These are phyloP conservation scores for Mycothermus thermophilus DNA, from an alignment of 495 filamentous ascomycete species.

Conservation along the genomic window DNA sequence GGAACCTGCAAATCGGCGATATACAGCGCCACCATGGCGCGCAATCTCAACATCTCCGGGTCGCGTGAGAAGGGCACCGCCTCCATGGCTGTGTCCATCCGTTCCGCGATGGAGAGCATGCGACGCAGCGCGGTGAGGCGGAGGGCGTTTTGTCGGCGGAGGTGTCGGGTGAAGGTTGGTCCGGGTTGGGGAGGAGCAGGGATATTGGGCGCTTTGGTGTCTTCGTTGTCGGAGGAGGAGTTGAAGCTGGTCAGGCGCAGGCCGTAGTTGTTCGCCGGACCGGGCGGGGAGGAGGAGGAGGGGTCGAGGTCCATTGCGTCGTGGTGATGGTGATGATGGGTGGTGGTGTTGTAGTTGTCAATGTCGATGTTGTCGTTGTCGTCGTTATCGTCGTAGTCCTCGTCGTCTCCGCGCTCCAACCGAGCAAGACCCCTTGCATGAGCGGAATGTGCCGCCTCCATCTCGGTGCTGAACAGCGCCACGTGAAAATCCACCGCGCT, in stretches of 20 bases:
- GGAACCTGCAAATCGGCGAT: conserved; percentile 43
- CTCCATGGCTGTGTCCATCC: conserved; percentile 50
- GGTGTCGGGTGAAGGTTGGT: background rate
- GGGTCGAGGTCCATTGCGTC: no score
- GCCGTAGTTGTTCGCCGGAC: background rate
- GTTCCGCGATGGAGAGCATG: conserved; percentile 38
- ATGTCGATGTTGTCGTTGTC: conserved; percentile 4
- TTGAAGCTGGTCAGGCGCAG: background rate
- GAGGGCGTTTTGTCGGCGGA: background rate
- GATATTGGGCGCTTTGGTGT: background rate
- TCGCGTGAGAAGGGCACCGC: conserved; percentile 51
- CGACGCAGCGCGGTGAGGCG: conserved; percentile 10
- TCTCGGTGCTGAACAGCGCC: conserved; percentile 27
- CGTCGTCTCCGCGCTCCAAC: conserved; percentile 1
- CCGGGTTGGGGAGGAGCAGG: background rate
- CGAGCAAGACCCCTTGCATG: conserved; percentile 8
- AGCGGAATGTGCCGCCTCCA: conserved; percentile 23
- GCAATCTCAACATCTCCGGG: conserved; percentile 42
- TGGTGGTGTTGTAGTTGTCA: no score
- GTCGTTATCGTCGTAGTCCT: conserved; percentile 1
- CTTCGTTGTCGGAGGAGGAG: background rate
- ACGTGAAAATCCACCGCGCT: conserved; percentile 29
- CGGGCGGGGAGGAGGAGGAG: no score
- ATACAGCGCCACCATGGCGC: conserved; percentile 56
- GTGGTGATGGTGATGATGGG: no score